These are phyloP conservation scores for Gautieria morchelliformis DNA, from an alignment of 768 basidiomycete species.

Conservation along the genomic window DNA sequence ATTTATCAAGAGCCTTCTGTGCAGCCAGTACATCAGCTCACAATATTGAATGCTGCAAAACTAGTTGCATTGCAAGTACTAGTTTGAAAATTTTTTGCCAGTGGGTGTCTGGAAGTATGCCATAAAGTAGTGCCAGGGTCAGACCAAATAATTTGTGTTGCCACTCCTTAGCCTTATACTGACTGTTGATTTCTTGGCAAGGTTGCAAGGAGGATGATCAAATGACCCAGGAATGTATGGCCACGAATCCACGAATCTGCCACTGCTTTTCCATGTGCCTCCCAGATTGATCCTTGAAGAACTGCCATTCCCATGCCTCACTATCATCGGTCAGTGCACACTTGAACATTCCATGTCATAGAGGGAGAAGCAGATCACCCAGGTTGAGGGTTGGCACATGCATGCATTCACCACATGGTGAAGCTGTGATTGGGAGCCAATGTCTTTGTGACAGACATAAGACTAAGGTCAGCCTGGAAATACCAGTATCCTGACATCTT, in stretches of 20 bases:
- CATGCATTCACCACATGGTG: slow-evolving; percentile 28
- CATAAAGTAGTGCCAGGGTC: slow-evolving; percentile 22
- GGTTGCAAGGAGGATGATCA: slow-evolving; percentile 31
- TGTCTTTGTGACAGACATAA: not conserved
- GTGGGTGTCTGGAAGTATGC: slow-evolving; percentile 17
- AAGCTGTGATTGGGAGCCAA: not conserved
- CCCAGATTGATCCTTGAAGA: slow-evolving; percentile 23
- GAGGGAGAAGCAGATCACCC: slow-evolving; percentile 22
- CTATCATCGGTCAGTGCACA: slow-evolving; percentile 15
- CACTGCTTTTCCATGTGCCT: slow-evolving; percentile 25
- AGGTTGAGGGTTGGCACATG: slow-evolving; percentile 30
- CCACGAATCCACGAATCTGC: slow-evolving; percentile 17
- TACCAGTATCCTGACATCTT: slow-evolving; percentile 22
- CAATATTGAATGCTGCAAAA: not conserved
- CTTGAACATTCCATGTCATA: slow-evolving; percentile 24
- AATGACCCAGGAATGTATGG: slow-evolving; percentile 31
- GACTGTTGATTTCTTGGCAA: slow-evolving; percentile 28
- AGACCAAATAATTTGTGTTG: slow-evolving; percentile 20
- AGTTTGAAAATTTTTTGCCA: slow-evolving; percentile 14
- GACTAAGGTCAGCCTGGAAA: slow-evolving; percentile 30
- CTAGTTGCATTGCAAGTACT: not conserved
- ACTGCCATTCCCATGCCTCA: slow-evolving; percentile 25
- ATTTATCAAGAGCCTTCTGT: not conserved
- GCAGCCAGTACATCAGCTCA: not conserved
- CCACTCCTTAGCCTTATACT: slow-evolving; percentile 22